Evolutionary conservation across 2,329 filamentous ascomycete species (phyloP), one percentile per base, ranked within the genome.

Genomic region (Metarhizium anisopliae): DNA sequence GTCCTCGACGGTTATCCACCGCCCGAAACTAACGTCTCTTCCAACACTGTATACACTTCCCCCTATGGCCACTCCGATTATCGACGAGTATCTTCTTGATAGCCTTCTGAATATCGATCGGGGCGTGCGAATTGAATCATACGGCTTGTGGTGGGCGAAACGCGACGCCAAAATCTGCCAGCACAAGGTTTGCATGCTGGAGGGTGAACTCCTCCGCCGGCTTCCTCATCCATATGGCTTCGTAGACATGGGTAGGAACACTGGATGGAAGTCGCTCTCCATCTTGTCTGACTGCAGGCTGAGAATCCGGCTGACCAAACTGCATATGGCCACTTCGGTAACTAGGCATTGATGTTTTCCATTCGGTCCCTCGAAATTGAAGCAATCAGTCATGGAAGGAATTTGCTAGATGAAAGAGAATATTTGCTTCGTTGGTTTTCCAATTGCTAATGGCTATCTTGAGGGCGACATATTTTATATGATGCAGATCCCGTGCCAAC

Each of bases 101-200:
- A 1, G 25, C 25, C 25, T 25, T 25, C 25, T 65, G 64, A 29
- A 56, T n/a, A 2, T 49, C 42, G 25, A 57, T 47, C 4, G 52
- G 53, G 42, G 53, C 52, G 18, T 57, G 40, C 38, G 53, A 55
- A 25, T 53, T 16, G 2, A 50, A 64, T 58, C 35, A 6, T 58
- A 10, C 67, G 42, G 65, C 58, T 1, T 66, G 54, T 13, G 56
- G 42, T 3, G 64, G 66, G 6, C 59, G 58, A 56, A 74, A 74
- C 2, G 68, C 61, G 29, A 67, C 64, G 1, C 71, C 70, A 62
- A 73, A 75, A 52, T 74, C 71, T 8, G 53, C 50, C 4, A 69
- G 59, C 2, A 64, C 5, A 35, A 62, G 47, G 10, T 54, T 63
- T n/a, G 63, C 60, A 36, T 67, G 58, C 11, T 16, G 0, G 0